These are phyloP conservation scores for Pistacia integerrima DNA, from an alignment of 345 rosid species.

Conservation along the genomic window DNA sequence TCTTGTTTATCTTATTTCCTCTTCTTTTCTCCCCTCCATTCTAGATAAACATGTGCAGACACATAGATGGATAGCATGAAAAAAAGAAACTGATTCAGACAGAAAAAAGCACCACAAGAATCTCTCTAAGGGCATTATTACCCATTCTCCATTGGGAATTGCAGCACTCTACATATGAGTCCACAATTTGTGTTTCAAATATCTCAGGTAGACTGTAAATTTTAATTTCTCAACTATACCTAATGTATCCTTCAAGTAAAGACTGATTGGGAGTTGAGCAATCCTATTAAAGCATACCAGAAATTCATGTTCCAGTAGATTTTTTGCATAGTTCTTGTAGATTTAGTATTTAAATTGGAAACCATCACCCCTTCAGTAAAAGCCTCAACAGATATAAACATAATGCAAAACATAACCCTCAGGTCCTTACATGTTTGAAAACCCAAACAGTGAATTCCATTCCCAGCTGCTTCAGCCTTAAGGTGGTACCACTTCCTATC, in stretches of 20 bases:
- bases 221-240: neutral
- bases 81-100: no score
- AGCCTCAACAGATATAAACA: constrained; percentile 12
- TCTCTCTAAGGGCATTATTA: neutral
- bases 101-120: neutral
- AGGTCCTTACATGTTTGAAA: constrained; percentile 82
- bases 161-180: neutral
- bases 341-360: neutral
- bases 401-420: constrained; percentile 25
- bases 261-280: neutral
- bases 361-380: neutral
- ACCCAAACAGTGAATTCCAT: constrained; percentile 99
- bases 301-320: neutral
- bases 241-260: constrained; percentile 6
- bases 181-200: neutral
- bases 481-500: constrained; percentile 79
- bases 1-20: no score
- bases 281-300: neutral
- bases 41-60: no score
- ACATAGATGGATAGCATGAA: no score
- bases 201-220: neutral
- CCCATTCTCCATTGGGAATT: neutral
- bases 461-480: constrained; percentile 91
- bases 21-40: no score
- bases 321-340: no score